Percentiles rank a stretch among this genome's conserved stretches.
phyloP scores from a whole-genome alignment of 192 early-diverging fungal genomes.

The Geosiphon pyriformis region DNA sequence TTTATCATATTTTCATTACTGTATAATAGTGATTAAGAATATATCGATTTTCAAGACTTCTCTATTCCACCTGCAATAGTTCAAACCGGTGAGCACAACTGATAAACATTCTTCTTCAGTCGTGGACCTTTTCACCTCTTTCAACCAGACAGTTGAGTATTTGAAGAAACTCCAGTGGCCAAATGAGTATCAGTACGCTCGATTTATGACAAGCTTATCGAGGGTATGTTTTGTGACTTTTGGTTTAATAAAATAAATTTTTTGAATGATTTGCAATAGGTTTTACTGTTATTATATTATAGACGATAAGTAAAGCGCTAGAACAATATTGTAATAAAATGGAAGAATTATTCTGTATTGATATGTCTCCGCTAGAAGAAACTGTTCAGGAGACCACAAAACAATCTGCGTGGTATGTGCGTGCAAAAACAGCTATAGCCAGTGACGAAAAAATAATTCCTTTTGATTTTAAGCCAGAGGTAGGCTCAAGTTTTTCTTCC shows the following conservation, averaged over 20 bases:
- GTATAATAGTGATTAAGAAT: not conserved
- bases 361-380: slow-evolving; percentile 35
- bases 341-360: slow-evolving; percentile 40
- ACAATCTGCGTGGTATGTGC: slow-evolving; percentile 34
- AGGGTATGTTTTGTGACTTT: slow-evolving; percentile 37
- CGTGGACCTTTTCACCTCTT: slow-evolving; percentile 74
- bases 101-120: slow-evolving; percentile 69
- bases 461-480: slow-evolving; percentile 49
- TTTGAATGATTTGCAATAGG: not conserved
- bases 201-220: slow-evolving; percentile 61
- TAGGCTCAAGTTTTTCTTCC: slow-evolving; percentile 4
- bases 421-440: slow-evolving; percentile 35
- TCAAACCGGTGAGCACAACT: slow-evolving; percentile 46
- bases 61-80: slow-evolving; percentile 30
- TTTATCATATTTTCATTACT: not conserved
- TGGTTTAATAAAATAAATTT: not conserved
- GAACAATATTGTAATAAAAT: slow-evolving; percentile 54
- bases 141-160: slow-evolving; percentile 67
- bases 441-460: slow-evolving; percentile 30
- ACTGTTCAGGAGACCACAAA: slow-evolving; percentile 29
- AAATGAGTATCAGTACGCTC: slow-evolving; percentile 52
- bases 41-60: not conserved
- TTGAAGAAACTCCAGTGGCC: slow-evolving; percentile 62
- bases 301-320: slow-evolving; percentile 56
- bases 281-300: slow-evolving; percentile 2